These are phyloP conservation scores for Lactarius deliciosus DNA, from an alignment of 768 basidiomycete species.

Conservation along the genomic window DNA sequence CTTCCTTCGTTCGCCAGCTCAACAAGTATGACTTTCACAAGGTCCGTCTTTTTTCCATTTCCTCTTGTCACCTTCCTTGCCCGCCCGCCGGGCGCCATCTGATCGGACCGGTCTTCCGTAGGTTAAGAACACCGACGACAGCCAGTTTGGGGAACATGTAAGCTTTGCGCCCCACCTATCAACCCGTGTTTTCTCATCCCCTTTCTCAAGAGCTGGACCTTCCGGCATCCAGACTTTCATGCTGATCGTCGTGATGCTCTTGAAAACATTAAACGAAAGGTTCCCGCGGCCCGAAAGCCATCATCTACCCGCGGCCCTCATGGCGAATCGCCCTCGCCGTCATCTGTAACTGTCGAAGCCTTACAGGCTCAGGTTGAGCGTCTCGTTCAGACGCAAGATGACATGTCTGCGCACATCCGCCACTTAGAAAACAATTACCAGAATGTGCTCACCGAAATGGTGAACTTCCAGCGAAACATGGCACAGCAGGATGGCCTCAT, in stretches of 20 bases:
- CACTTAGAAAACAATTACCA: constrained; percentile 65
- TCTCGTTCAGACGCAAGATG: constrained; percentile 48
- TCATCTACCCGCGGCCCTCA: constrained; percentile 26
- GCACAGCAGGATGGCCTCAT: constrained; percentile 83
- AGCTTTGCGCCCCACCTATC: constrained; percentile 36
- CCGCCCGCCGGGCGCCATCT: constrained; percentile 25
- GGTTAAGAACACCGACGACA: constrained; percentile 85
- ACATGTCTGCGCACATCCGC: constrained; percentile 52
- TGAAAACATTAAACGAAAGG: constrained; percentile 67
- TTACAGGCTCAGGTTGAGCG: constrained; percentile 53
- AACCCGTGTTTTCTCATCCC: constrained; percentile 26
- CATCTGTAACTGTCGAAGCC: constrained; percentile 35
- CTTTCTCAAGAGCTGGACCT: constrained; percentile 45
- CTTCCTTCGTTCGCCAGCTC: constrained; percentile 86
- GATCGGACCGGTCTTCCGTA: constrained; percentile 29
- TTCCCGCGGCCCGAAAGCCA: constrained; percentile 43
- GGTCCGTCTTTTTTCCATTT: constrained; percentile 39
- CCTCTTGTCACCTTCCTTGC: constrained; percentile 10
- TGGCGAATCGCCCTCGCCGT: constrained; percentile 34
- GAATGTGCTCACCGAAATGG: constrained; percentile 68
- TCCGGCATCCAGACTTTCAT: constrained; percentile 54
- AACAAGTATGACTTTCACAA: constrained; percentile 99
- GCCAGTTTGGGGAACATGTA: constrained; percentile 63
- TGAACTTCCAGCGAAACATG: constrained; percentile 69
- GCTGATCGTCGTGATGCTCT: constrained; percentile 53